Base-by-base conservation (phyloP, 2,329 filamentous ascomycete genomes). In the Hymenoscyphus repandus region DNA sequence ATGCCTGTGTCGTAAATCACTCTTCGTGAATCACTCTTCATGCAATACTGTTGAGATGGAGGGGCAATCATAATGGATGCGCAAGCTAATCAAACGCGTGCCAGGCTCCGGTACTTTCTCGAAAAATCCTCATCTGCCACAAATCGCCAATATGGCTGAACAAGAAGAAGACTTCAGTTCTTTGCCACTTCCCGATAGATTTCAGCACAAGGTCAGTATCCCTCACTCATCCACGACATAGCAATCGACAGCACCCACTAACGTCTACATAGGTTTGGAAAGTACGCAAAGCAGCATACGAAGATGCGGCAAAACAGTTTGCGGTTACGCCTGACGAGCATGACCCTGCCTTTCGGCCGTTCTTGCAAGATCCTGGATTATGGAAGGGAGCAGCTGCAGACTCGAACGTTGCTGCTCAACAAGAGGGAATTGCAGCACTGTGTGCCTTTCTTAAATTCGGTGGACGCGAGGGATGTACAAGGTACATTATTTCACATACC, bases 391-490 rank as follows among this genome's bases (percentile, higher is more conserved):
- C 91, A 1, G 92, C 93, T 6, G 83, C 85, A 62, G 93, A 99
- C 70, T 93, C 91, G 49, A 99, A 99, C 64, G 93, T 99, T 52
- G 93, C 92, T 15, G 93, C 95, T 32, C 93, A 99, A 69, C 86
- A 95, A 71, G 95, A 99, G 62, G 93, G 88, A 55, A 81, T 99
- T 43, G 83, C 80, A 43, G 87, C 92, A 34, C 80, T 96, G 63
- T 95, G 90, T 70, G 85, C 90, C 1, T 99, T 97, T 67, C 77
- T 99, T 51, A 92, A 97, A 66, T 96, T 87, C 64, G 90, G 90
- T 53, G 90, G 92, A 49, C 77, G 80, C 52, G 86, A 95, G 60
- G 85, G 86, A 51, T 88, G 86, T 63, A 76, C 84, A 59, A 83
- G 88, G 74, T 83, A 70, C 58, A 70, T 46, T 49, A 31, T 12